phyloP scores from a whole-genome alignment of 164 flowering plant species.

The Taxillus chinensis region DNA sequence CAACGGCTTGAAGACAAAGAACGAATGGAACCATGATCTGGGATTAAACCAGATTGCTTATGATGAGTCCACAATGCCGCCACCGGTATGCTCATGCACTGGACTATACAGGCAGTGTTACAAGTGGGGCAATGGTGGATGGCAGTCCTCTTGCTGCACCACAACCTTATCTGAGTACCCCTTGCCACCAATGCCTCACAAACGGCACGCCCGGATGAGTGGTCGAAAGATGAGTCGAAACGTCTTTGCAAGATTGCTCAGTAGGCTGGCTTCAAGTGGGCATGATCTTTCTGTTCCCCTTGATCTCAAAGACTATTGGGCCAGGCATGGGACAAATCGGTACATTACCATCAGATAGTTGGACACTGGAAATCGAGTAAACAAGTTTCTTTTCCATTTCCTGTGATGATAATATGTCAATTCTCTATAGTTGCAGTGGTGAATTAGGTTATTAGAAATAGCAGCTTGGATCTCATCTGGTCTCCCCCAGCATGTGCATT shows the following conservation, averaged over 20 bases:
- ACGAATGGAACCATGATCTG: conserved; percentile 19
- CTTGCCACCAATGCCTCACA: conserved; percentile 28
- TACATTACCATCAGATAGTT: conserved; percentile 30
- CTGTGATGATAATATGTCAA: too few relatives aligned
- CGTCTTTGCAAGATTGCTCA: conserved; percentile 27
- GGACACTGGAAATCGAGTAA: too few relatives aligned
- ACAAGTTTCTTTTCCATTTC: too few relatives aligned
- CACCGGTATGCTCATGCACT: conserved; percentile 41
- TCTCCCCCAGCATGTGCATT: too few relatives aligned
- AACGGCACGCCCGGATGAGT: conserved; percentile 27
- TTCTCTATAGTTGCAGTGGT: too few relatives aligned
- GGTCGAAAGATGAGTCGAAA: conserved; percentile 36
- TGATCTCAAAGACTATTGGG: conserved; percentile 36
- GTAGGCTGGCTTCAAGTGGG: conserved; percentile 27
- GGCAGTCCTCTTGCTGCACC: conserved; percentile 54
- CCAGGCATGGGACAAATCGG: conserved; percentile 40
- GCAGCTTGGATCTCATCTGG: too few relatives aligned
- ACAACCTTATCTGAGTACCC: conserved; percentile 32
- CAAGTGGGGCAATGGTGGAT: conserved; percentile 43
- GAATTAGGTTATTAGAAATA: too few relatives aligned
- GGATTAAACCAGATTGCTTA: conserved; percentile 24
- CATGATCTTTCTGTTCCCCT: conserved; percentile 23
- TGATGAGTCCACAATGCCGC: conserved; percentile 27
- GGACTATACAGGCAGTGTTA: conserved; percentile 31
- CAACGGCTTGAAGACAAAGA: conserved; percentile 6